Evolutionary conservation across 2,329 filamentous ascomycete genomes (phyloP).

Genomic region (Corynespora cassiicola): DNA sequence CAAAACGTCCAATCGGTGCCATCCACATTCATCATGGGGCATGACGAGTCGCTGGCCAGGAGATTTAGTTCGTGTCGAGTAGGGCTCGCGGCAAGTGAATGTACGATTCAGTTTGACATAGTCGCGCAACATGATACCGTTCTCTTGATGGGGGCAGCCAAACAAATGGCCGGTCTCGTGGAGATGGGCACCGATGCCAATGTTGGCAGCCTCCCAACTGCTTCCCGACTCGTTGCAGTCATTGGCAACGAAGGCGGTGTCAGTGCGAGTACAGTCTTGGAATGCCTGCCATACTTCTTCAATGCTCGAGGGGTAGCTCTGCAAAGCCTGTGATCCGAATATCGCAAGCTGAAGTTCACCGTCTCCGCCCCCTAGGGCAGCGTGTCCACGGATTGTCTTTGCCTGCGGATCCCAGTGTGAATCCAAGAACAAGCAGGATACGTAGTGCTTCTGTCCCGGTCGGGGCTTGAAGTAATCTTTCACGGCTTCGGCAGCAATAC

Average conservation of each 20-base stretch:
- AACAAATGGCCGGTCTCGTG: constrained; percentile 91
- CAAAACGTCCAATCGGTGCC: constrained; percentile 88
- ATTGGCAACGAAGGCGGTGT: constrained; percentile 80
- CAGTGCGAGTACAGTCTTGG: constrained; percentile 86
- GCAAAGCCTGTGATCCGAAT: constrained; percentile 90
- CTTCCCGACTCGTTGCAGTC: constrained; percentile 87
- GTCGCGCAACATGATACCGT: constrained; percentile 89
- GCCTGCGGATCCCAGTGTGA: constrained; percentile 80
- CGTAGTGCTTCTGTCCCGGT: constrained; percentile 83
- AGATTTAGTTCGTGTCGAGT: constrained; percentile 83
- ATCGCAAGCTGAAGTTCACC: constrained; percentile 83
- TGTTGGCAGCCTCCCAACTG: constrained; percentile 94
- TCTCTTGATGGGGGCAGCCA: constrained; percentile 87
- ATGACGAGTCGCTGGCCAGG: constrained; percentile 76
- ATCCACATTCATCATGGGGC: constrained; percentile 82
- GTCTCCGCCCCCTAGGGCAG: constrained; percentile 77
- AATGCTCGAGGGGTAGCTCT: constrained; percentile 87
- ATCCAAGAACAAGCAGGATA: constrained; percentile 86
- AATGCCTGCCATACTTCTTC: constrained; percentile 92
- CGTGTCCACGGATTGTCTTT: constrained; percentile 78
- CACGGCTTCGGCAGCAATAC: constrained; percentile 79
- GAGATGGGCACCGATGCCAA: constrained; percentile 90
- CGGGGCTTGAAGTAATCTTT: constrained; percentile 76
- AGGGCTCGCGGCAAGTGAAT: constrained; percentile 82
- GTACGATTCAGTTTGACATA: constrained; percentile 84